Conservation (phyloP, 805 yeast species). For the Myxozyma monticola region DNA sequence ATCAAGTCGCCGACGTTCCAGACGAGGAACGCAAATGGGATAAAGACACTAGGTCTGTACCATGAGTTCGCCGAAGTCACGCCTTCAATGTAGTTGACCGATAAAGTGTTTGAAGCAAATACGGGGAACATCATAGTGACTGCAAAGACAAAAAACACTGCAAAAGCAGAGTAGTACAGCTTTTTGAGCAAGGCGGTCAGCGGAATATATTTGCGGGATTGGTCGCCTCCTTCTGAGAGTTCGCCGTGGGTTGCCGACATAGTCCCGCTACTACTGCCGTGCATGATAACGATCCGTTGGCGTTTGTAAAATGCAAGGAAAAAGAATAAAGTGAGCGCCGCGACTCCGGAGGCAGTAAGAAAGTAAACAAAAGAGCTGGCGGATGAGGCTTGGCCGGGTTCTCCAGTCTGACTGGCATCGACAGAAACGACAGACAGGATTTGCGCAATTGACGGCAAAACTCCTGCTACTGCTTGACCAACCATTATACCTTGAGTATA, state of each 20-base stretch:
- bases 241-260: neutral
- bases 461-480: conserved; percentile 95
- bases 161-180: conserved; percentile 59
- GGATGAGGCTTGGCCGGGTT: conserved; percentile 6
- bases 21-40: conserved; percentile 74
- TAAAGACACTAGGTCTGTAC: conserved; percentile 45
- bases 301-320: conserved; percentile 42
- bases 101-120: conserved; percentile 72
- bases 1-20: conserved; percentile 90
- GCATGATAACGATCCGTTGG: conserved; percentile 26
- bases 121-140: conserved; percentile 83
- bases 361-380: conserved; percentile 43
- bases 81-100: conserved; percentile 45
- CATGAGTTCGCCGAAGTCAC: conserved; percentile 16
- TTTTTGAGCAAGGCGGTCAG: conserved; percentile 61
- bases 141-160: conserved; percentile 73
- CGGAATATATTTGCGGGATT: conserved; percentile 49
- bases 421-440: conserved; percentile 52
- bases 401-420: conserved; percentile 6
- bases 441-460: conserved; percentile 75
- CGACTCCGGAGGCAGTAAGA: conserved; percentile 52
- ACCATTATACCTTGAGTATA: conserved; percentile 90
- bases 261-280: conserved; percentile 4
- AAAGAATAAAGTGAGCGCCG: conserved; percentile 46
- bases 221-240: conserved; percentile 13